Percentiles rank a stretch among this genome's conserved stretches.
phyloP scores from a whole-genome alignment of 2,329 filamentous ascomycete species.

The Chaetomium globosum region DNA sequence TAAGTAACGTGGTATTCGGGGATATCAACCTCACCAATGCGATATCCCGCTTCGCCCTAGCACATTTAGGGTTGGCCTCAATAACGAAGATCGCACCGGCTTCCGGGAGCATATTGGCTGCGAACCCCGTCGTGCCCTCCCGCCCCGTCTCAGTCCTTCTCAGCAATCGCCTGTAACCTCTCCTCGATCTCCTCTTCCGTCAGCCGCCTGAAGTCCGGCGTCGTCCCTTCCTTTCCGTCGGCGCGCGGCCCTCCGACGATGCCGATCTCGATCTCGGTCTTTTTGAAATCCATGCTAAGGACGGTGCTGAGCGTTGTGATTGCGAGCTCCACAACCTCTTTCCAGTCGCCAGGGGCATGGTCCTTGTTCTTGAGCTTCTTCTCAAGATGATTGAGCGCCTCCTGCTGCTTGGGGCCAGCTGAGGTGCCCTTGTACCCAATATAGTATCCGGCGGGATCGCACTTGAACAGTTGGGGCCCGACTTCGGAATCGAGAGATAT shows the following conservation, averaged over 20 bases:
- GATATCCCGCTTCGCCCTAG: constrained; percentile 22
- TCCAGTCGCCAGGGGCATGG: constrained; percentile 85
- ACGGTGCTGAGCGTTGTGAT: constrained; percentile 96
- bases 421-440: constrained; percentile 98
- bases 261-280: constrained; percentile 96
- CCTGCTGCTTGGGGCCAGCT: constrained; percentile 96
- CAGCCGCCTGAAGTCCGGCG: constrained; percentile 79
- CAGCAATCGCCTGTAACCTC: constrained; percentile 93
- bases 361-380: constrained; percentile 99
- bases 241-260: constrained; percentile 86
- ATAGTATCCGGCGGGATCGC: constrained; percentile 96
- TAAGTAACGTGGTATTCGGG: constrained; percentile 33
- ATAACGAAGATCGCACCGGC: constrained; percentile 4
- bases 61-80: constrained; percentile 25
- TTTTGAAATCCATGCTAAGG: constrained; percentile 99
- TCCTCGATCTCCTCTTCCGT: constrained; percentile 99
- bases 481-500: constrained; percentile 91
- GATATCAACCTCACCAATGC: constrained; percentile 29
- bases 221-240: constrained; percentile 81
- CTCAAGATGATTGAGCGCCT: constrained; percentile 96
- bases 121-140: constrained; percentile 8
- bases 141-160: constrained; percentile 74
- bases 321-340: constrained; percentile 95
- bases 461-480: constrained; percentile 96
- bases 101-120: constrained; percentile 15